phyloP scores from a whole-genome alignment of 106 monocot species.

The Allium fistulosum region DNA sequence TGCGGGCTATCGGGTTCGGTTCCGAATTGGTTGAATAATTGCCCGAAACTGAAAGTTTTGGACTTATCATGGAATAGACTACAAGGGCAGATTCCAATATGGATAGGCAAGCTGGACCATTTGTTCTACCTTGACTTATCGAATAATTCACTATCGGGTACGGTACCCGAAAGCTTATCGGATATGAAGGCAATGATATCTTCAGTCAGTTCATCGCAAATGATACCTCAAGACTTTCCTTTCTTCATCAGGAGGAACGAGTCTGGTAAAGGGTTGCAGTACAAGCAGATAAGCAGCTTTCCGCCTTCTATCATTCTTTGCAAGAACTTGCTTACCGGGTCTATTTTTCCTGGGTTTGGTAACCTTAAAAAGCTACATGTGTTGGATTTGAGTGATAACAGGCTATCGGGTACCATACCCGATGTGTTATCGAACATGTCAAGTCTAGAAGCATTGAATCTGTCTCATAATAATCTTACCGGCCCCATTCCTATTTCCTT shows the following conservation, averaged over 20 bases:
- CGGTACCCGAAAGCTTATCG: slow-evolving; percentile 47
- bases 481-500: slow-evolving; percentile 52
- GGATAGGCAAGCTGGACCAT: slow-evolving; percentile 48
- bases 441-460: slow-evolving; percentile 50
- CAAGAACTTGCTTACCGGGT: slow-evolving; percentile 46
- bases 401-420: slow-evolving; percentile 51
- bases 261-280: slow-evolving; percentile 29
- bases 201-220: slow-evolving; percentile 14
- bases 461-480: slow-evolving; percentile 57
- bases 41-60: slow-evolving; percentile 47
- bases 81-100: slow-evolving; percentile 43
- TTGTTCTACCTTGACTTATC: slow-evolving; percentile 92
- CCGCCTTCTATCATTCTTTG: slow-evolving; percentile 55
- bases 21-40: slow-evolving; percentile 55
- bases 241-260: slow-evolving; percentile 44
- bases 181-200: slow-evolving; percentile 42
- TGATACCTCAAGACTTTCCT: slow-evolving; percentile 40
- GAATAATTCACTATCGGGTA: slow-evolving; percentile 71
- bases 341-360: slow-evolving; percentile 40
- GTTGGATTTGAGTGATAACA: slow-evolving; percentile 48
- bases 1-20: slow-evolving; percentile 48
- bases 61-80: slow-evolving; percentile 85
- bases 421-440: slow-evolving; percentile 46
- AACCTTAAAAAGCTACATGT: slow-evolving; percentile 38
- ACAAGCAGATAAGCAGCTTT: slow-evolving; percentile 64